Base-by-base conservation (phyloP, 495 filamentous ascomycete species). In the Aspergillus bertholletiae region DNA sequence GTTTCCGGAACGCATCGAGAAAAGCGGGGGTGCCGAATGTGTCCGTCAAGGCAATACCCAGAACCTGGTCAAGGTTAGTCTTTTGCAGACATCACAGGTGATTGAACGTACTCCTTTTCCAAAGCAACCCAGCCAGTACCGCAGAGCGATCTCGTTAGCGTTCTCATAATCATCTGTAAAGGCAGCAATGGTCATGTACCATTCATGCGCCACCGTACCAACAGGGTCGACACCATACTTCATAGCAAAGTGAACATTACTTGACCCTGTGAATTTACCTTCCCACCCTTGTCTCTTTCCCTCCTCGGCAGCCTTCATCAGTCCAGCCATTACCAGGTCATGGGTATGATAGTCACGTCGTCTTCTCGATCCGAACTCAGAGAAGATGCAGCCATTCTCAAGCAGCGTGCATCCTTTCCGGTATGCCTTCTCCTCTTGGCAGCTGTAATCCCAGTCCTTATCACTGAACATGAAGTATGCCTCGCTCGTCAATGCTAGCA, bases 131-230 rank as follows among this genome's bases (percentile, higher is more conserved):
- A 96, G 78, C 94, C 94, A 98, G 65, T 92, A 89, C 46, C 80
- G 72, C 63, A 98, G 73, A 0, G 88, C 90, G 54, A 85, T 79
- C 67, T 93, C 90, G 52, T 90, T 96, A 6, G 95, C 90, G 47
- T 80, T 79, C 56, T 78, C 74, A 61, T 97, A 98, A 71, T 96
- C 84, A 51, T 88, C 79, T 3, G 88, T 92, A 62, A 96, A 88
- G 30, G 94, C 92, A 15, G 94, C 94, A 49, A 96, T 90, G 37
- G 89, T 90, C 94, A 98, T 98, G 74, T 96, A 97, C 95, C 95
- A 98, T 72, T 98, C 94, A 58, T 98, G 94, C 0, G 95, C 94
- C 1, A 98, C 92, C 2, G 94, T 98, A 15, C 94, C 94, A 18
- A 98, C 84, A 0, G 93, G 89, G 7, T 81, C 72, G 24, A 94